phyloP scores from a whole-genome alignment of 441 rosid genomes.

The Isatis lusitanica region DNA sequence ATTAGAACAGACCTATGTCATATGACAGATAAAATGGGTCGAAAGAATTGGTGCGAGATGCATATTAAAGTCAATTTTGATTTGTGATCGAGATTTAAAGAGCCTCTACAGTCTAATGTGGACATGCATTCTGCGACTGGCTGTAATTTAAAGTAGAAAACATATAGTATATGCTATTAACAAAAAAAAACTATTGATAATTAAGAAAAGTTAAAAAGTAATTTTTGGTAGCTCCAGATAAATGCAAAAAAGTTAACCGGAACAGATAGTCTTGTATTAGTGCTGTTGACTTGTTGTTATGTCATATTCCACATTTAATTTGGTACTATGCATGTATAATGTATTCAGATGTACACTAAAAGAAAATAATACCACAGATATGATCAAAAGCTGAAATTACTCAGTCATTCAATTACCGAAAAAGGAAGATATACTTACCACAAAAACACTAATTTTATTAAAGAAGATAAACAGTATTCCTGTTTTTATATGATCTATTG shows the following conservation, averaged over 20 bases:
- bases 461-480: neutral
- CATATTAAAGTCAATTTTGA: slow-evolving; percentile 31
- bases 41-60: slow-evolving; percentile 13
- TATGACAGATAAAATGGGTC: slow-evolving; percentile 2
- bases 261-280: neutral
- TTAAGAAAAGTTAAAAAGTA: neutral
- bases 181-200: neutral
- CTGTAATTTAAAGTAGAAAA: slow-evolving; percentile 23
- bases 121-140: slow-evolving; percentile 11
- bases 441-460: neutral
- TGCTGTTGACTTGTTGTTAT: neutral
- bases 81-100: slow-evolving; percentile 34
- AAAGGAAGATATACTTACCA: no score
- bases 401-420: neutral
- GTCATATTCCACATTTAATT: neutral
- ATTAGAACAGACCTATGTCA: neutral
- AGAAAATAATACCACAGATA: neutral
- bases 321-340: neutral
- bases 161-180: neutral
- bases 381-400: neutral
- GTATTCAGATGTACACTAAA: neutral
- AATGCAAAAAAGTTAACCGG: neutral
- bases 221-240: neutral
- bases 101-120: slow-evolving; percentile 29
- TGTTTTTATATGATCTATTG: neutral